Base-by-base conservation (phyloP, 768 basidiomycete species). In the Pleurotus tuoliensis region DNA sequence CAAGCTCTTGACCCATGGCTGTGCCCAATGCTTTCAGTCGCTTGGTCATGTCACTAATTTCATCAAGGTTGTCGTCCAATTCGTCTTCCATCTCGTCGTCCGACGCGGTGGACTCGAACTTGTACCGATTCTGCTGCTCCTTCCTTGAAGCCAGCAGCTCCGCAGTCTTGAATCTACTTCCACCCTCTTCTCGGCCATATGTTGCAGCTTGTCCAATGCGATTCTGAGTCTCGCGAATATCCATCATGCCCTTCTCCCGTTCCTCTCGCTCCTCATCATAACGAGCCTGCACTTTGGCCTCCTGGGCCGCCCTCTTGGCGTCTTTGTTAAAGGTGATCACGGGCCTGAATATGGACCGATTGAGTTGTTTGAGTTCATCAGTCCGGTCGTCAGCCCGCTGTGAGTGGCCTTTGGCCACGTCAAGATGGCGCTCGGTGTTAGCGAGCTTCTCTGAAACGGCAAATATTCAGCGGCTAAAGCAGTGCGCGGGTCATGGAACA, bases 51-150 rank as follows among this genome's bases (percentile, higher is more conserved):
- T 85, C 86, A 37, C 82, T 74, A 57, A 96, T 89, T 70, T 96
- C 94, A 67, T 91, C 86, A 22, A 99, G 74, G 69, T 98, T 98
- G 61, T 81, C 84, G 64, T 98, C 96, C 38, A 99, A 65, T 71
- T 98, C 94, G 63, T 98, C 89, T 73, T 99, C 96, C 1, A 96
- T 62, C 71, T 95, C 94, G 63, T 98, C 94, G 65, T 99, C 96
- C 5, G 89, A 92, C 2, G 81, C 92, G 38, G 84, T 89, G 24
- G 85, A 84, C 62, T 99, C 96, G 65, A 98, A 97, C 71, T 98
- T 94, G 68, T 83, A 98, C 37, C 90, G 82, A 64, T 86, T 82
- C 62, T 91, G 78, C 63, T 87, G 87, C 56, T 87, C 90, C 70
- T 86, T 84, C 62, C 80, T 74, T 8, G 73, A 71, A 12, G 76